A percentile compares a stretch with the other conserved stretches of the same genome.
These are phyloP conservation scores for Colletotrichum somersetense DNA, from an alignment of 2,329 filamentous ascomycete species.

Conservation along the genomic window DNA sequence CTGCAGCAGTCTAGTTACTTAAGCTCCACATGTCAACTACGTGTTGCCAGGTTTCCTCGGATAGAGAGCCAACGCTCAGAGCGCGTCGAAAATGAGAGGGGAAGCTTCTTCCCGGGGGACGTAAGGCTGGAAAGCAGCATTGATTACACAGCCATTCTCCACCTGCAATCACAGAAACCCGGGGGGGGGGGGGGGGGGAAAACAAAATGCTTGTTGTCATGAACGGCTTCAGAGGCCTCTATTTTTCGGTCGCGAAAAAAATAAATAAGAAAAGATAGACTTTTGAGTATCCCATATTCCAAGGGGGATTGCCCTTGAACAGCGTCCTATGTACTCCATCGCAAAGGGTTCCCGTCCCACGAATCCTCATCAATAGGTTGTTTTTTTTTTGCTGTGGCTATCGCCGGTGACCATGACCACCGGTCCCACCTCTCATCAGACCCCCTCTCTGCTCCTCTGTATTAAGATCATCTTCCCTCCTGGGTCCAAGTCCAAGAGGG, in stretches of 20 bases:
- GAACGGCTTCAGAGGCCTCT: constrained; percentile 9
- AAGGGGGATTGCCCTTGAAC: constrained; percentile 23
- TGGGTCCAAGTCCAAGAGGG: background rate
- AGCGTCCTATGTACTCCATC: constrained; percentile 36
- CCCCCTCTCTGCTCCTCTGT: constrained; percentile 13
- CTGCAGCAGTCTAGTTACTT: background rate
- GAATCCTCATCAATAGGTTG: constrained; percentile 2
- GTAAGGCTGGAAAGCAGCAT: background rate
- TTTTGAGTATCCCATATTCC: constrained; percentile 40
- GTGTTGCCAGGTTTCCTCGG: background rate
- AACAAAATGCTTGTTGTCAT: constrained; percentile 9
- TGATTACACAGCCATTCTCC: background rate
- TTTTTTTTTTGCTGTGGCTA: background rate
- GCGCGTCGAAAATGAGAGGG: background rate
- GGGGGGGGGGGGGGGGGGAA: too few species aligned
- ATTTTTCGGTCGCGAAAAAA: constrained; percentile 12
- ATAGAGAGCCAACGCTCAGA: background rate
- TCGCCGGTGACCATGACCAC: background rate
- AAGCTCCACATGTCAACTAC: background rate
- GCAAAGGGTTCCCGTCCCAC: constrained; percentile 6
- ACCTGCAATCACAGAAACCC: background rate
- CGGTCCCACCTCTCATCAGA: background rate
- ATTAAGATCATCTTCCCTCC: constrained; percentile 23
- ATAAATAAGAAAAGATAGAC: constrained; percentile 19
- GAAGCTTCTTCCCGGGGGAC: too few species aligned